Base-by-base conservation (phyloP, 352 stramenopile species). In the Globisporangium lucens region DNA sequence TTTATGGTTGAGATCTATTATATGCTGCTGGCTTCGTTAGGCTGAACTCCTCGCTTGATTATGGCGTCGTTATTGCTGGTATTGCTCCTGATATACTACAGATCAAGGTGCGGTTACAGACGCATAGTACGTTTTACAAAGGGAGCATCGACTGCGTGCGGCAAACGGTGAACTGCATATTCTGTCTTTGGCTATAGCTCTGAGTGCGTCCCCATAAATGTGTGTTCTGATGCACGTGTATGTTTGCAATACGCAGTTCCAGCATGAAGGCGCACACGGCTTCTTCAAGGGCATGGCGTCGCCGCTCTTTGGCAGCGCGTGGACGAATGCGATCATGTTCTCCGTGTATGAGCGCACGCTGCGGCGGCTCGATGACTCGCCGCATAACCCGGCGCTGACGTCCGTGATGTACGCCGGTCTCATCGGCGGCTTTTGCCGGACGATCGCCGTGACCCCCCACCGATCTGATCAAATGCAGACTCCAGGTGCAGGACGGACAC, bases 261-360 rank as follows among this genome's bases (percentile, higher is more conserved):
- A 72, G 24, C 81, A 94, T 79, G 88, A 96, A 79, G 86, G 88
- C 3, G 70, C 78, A 49, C 77, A 75, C 0, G 88, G 88, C 2
- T 93, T 94, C 65, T 96, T 94, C 80, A 96, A 94, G 67, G 88
- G 88, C 52, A 83, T 96, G 78, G 68, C 76, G 38, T 96, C 88
- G 35, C 88, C 88, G 52, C 75, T 96, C 13, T 78, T 96, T 46
- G 85, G 86, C 47, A 96, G 85, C 59, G 86, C 87, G 20, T 89
- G 82, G 64, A 94, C 85, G n/a, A 96, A 93, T 69, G 88, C 88
- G 33, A 87, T 94, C 64, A 89, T 96, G 80, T 96, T 96, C 70
- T 84, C 85, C 10, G 77, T 81, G 12, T 94, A 94, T 51, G 88
- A 94, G 69, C 82, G 82, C 61, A 89, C 82, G 56, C 70, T 94